Conservation (phyloP, 306 rosid species). For the Oxytropis ochrocephala region DNA sequence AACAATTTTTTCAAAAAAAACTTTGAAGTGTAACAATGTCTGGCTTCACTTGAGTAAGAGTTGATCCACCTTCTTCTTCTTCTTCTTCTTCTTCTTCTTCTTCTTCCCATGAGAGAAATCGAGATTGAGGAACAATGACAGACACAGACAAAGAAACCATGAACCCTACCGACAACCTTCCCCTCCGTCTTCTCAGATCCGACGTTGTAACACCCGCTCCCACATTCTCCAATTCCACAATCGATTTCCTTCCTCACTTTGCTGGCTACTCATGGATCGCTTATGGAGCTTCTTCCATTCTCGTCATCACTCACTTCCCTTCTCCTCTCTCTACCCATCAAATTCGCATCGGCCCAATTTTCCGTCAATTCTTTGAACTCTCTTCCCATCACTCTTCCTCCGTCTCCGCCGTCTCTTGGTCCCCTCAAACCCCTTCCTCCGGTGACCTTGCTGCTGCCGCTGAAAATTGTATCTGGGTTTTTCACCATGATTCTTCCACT, state of each 20-base stretch:
- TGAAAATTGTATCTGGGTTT: constrained; percentile 52
- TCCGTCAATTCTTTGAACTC: constrained; percentile 68
- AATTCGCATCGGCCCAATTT: constrained; percentile 57
- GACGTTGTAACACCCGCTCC: constrained; percentile 61
- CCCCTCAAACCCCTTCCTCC: constrained; percentile 44
- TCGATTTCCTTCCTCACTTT: constrained; percentile 72
- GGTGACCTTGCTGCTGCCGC: constrained; percentile 70
- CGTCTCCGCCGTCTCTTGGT: constrained; percentile 66
- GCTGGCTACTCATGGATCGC: constrained; percentile 74
- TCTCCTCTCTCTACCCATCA: constrained; percentile 54
- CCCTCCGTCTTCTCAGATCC: constrained; percentile 58
- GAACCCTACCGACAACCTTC: constrained; percentile 20
- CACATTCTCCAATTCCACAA: constrained; percentile 45
- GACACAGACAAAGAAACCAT: background rate
- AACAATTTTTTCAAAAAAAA: too few relatives aligned
- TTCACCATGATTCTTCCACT: constrained; percentile 41
- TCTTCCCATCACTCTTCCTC: constrained; percentile 31
- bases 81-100: background rate
- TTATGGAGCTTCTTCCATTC: constrained; percentile 64
- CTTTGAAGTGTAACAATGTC: too few relatives aligned
- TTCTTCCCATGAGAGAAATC: background rate
- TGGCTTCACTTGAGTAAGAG: background rate
- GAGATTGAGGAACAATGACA: background rate
- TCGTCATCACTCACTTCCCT: constrained; percentile 62
- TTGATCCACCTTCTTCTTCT: background rate